Conservation (phyloP, 2,329 filamentous ascomycete species). For the Keithomyces neogunnii region DNA sequence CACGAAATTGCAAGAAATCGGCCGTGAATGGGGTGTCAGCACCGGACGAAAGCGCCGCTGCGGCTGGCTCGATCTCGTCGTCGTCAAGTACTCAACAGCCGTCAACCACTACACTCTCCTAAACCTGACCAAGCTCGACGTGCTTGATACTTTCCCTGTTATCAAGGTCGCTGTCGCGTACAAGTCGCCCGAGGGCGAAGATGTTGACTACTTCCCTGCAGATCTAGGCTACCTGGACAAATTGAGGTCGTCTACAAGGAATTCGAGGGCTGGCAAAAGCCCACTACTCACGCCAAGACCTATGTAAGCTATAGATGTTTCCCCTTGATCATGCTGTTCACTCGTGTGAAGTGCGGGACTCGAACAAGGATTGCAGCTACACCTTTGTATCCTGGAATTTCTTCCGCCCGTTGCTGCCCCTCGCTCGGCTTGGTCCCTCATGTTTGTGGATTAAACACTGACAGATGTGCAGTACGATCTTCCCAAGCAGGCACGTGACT, state of each 20-base stretch:
- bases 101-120: conserved; percentile 60
- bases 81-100: conserved; percentile 53
- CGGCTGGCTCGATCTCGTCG: conserved; percentile 45
- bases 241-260: conserved; percentile 9
- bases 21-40: conserved; percentile 11
- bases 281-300: conserved; percentile 7
- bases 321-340: background rate
- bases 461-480: conserved; percentile 25
- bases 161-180: conserved; percentile 72
- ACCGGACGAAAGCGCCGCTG: conserved; percentile 11
- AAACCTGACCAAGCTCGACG: conserved; percentile 39
- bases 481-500: conserved; percentile 17
- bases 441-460: conserved; percentile 4
- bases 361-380: background rate
- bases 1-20: conserved; percentile 8
- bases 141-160: conserved; percentile 65
- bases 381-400: background rate
- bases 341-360: background rate
- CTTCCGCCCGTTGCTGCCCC: background rate
- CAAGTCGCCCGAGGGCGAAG: conserved; percentile 26
- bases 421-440: background rate
- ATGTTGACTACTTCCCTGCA: conserved; percentile 11
- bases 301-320: conserved; percentile 1
- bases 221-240: conserved; percentile 6
- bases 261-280: conserved; percentile 8